Evolutionary conservation across 257 asterid genomes (phyloP).

Genomic region (Solanum piurae): DNA sequence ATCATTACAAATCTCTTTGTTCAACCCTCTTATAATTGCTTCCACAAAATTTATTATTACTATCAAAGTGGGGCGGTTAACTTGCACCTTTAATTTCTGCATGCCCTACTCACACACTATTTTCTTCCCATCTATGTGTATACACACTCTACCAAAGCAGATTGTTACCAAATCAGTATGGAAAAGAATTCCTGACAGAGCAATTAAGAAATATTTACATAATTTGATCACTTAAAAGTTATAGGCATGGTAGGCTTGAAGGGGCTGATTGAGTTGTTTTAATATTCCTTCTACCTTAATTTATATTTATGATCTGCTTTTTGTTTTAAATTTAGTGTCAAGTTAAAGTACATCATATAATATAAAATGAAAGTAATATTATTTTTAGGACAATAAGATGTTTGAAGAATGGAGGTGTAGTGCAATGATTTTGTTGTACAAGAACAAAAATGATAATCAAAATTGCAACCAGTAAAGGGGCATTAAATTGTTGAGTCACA

Average conservation of each 20-base stretch:
- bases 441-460: neutral
- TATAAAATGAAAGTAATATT: neutral
- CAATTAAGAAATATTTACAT: neutral
- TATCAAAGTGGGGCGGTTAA: conserved; percentile 18
- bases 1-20: conserved; percentile 6
- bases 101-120: neutral
- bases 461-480: neutral
- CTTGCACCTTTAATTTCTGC: neutral
- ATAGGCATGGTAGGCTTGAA: neutral
- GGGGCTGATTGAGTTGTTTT: neutral
- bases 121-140: neutral
- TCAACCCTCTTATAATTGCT: conserved; percentile 29
- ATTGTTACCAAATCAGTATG: neutral
- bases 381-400: neutral
- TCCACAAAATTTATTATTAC: conserved; percentile 7
- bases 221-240: neutral
- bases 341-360: too few species aligned
- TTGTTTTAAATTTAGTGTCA: neutral
- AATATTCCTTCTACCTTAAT: too few species aligned
- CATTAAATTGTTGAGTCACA: neutral
- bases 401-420: neutral
- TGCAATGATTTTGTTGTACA: neutral
- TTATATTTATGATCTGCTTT: too few species aligned
- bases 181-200: neutral
- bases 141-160: neutral